Evolutionary conservation across 2,329 filamentous ascomycete species (phyloP), one percentile per base, ranked within the genome.

Genomic region (Aspergillus ochraceoroseus): DNA sequence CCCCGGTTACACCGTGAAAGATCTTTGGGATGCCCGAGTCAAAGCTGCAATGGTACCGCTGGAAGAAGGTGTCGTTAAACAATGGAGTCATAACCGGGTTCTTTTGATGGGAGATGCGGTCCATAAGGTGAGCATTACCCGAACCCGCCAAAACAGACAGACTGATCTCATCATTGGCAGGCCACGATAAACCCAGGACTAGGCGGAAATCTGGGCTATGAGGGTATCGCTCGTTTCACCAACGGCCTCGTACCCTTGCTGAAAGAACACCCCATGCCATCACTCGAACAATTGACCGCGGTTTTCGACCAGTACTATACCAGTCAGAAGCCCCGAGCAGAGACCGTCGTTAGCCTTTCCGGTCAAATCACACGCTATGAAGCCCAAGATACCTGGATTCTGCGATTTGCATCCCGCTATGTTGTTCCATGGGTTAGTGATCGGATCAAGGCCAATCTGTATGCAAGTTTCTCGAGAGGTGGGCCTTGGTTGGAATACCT

Each of bases 21-120:
- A 39, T 17, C 37, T 39, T 9, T 39, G 37, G 37, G 15, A 39
- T 6, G 20, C 37, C 1, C 37, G 29, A 11, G 37, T 39, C 9
- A 39, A 39, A 11, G 37, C 19, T 1, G 26, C 28, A 18, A 17
- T 39, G 28, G 29, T 22, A 12, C 28, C 37, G 4, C n/a, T 39
- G 9, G 37, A 39, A 29, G 37, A 39, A 19, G 37, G 37, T 2
- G 22, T 39, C 20, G 9, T 33, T 9, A 9, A 31, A 3, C 7
- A 32, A 27, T 39, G 37, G 37, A 39, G 37, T 7, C 18, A 39
- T 5, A 18, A 18, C 3, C 11, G 37, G 22, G 29, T 32, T 5
- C 19, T 32, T 3, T 12, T 39, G 9, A 26, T 39, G 12, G 37
- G 37, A 2, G 37, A 39, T 32, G 13, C 37, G 5, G 30, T 32